Conservation (phyloP, 768 basidiomycete species). For the Auriscalpium vulgare region DNA sequence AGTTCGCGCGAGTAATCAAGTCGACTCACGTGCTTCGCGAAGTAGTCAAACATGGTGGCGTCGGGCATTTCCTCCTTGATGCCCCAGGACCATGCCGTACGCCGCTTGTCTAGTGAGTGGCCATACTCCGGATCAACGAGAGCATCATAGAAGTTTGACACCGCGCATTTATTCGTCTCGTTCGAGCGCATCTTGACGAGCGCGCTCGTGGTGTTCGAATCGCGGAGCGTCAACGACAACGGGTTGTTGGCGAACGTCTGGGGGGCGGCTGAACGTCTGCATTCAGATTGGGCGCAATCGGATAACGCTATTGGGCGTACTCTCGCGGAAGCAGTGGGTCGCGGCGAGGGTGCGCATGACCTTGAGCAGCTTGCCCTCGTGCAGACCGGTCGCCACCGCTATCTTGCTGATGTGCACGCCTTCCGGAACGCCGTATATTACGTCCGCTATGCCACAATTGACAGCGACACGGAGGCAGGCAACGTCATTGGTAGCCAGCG, state of each 20-base stretch:
- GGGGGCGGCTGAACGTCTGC: background rate
- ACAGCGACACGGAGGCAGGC: constrained; percentile 20
- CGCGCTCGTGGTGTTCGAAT: background rate
- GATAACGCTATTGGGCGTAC: constrained; percentile 2
- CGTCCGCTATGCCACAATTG: constrained; percentile 22
- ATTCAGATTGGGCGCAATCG: background rate
- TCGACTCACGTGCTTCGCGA: background rate
- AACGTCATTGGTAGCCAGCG: constrained; percentile 17
- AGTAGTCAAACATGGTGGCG: background rate
- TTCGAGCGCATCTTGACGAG: background rate
- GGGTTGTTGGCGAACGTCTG: constrained; percentile 27
- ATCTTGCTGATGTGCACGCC: constrained; percentile 23
- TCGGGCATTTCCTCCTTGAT: background rate
- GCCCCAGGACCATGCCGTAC: constrained; percentile 10
- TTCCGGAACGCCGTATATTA: constrained; percentile 17
- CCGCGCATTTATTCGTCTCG: background rate
- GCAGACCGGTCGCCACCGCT: constrained; percentile 17
- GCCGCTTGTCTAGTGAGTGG: constrained; percentile 16
- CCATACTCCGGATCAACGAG: constrained; percentile 21
- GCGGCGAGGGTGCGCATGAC: constrained; percentile 24
- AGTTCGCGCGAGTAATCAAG: background rate
- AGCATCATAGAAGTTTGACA: constrained; percentile 16
- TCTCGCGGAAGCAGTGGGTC: constrained; percentile 25
- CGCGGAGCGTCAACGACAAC: constrained; percentile 22
- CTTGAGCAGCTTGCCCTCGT: constrained; percentile 23